phyloP scores from a whole-genome alignment of 1,139 yeast genomes.

The Suhomyces wounanorum region DNA sequence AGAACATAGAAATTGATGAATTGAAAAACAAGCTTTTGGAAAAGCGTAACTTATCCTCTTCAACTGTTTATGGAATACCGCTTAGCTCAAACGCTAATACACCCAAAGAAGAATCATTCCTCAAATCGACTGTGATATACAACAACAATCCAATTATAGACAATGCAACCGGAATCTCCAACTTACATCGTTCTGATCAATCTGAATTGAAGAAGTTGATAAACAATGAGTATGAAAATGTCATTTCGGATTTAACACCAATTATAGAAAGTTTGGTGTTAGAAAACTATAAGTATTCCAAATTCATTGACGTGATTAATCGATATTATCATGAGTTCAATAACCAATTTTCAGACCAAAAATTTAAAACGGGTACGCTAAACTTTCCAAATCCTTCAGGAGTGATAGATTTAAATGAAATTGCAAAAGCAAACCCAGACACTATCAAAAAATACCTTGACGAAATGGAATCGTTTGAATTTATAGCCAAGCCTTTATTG shows the following conservation, averaged over 20 bases:
- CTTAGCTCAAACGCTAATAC: constrained; percentile 8
- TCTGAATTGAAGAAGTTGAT: constrained; percentile 16
- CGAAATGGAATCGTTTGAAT: constrained; percentile 43
- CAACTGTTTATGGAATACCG: constrained; percentile 33
- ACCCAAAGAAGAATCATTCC: constrained; percentile 8
- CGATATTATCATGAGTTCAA: constrained; percentile 32
- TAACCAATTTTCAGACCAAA: constrained; percentile 24
- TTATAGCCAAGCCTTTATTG: constrained; percentile 36
- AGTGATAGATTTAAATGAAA: constrained; percentile 28
- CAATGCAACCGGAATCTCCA: constrained; percentile 22
- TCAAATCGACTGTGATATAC: constrained; percentile 32
- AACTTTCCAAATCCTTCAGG: constrained; percentile 39
- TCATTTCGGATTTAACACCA: constrained; percentile 40
- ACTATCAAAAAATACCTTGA: constrained; percentile 26
- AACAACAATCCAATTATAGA: constrained; percentile 39
- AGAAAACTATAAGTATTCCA: constrained; percentile 43
- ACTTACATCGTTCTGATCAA: not conserved
- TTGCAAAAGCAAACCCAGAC: constrained; percentile 22
- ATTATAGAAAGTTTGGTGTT: constrained; percentile 41
- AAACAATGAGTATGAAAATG: constrained; percentile 39
- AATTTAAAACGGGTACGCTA: constrained; percentile 15
- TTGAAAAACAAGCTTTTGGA: constrained; percentile 45
- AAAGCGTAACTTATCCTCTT: constrained; percentile 35
- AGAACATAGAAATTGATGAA: constrained; percentile 36
- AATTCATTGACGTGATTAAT: constrained; percentile 34